A percentile compares a stretch with the other conserved stretches of the same genome.
These are phyloP conservation scores for Camellia granthamiana DNA, from an alignment of 148 eudicot species.

Conservation along the genomic window DNA sequence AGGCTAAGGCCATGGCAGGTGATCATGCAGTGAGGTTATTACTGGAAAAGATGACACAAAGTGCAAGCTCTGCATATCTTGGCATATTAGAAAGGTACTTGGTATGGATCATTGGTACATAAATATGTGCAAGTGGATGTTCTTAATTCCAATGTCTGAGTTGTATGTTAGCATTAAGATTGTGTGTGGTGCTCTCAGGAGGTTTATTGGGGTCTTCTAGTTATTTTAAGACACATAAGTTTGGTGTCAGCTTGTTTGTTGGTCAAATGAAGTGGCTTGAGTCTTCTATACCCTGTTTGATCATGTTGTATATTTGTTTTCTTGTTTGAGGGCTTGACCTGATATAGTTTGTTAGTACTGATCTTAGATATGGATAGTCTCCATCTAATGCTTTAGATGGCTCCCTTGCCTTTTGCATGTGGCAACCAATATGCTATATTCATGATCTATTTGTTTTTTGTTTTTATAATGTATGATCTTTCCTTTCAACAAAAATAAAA, in stretches of 20 bases:
- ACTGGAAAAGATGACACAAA: conserved; percentile 83
- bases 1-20: conserved; percentile 98
- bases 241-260: too few species aligned
- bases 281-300: too few species aligned
- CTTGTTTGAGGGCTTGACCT: too few species aligned
- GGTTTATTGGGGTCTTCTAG: not conserved
- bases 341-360: too few species aligned
- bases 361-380: too few species aligned
- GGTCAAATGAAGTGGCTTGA: too few species aligned
- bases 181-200: not conserved
- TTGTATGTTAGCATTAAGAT: not conserved
- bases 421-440: too few species aligned
- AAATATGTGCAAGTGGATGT: not conserved
- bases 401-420: too few species aligned
- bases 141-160: not conserved
- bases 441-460: too few species aligned
- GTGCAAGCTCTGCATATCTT: conserved; percentile 88
- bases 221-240: not conserved
- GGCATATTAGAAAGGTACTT: conserved; percentile 89
- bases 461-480: not conserved
- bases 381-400: too few species aligned
- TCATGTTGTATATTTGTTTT: too few species aligned
- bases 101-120: not conserved
- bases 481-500: too few species aligned
- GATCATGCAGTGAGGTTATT: conserved; percentile 89